phyloP scores from a whole-genome alignment of 176 grass and related monocot genomes.

The Avena sativa region DNA sequence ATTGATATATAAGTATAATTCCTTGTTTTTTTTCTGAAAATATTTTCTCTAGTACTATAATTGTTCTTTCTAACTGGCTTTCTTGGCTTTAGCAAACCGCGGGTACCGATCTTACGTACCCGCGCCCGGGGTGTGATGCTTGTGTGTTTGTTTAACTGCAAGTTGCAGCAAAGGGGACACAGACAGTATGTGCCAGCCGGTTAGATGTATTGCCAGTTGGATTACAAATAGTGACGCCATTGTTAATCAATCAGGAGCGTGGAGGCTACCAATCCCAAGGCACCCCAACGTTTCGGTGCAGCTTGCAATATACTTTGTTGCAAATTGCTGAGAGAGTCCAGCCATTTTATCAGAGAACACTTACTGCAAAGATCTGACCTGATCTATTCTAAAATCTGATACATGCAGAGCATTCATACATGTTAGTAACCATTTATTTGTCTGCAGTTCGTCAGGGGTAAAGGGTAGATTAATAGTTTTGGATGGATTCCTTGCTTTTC shows the following conservation, averaged over 20 bases:
- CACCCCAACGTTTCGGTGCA: constrained; percentile 39
- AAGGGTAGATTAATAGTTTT: not conserved
- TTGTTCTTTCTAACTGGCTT: not conserved
- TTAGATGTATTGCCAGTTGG: constrained; percentile 50
- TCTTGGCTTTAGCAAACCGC: not conserved
- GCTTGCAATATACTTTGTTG: not conserved
- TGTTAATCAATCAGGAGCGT: constrained; percentile 29
- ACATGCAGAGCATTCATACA: not conserved
- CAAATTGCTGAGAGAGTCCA: not conserved
- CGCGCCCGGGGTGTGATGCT: not conserved
- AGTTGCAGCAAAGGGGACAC: constrained; percentile 44
- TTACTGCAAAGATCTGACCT: not conserved
- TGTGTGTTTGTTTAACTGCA: constrained; percentile 41
- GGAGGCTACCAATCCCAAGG: constrained; percentile 57
- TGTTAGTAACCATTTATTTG: too few relatives aligned
- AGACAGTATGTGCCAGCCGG: constrained; percentile 39
- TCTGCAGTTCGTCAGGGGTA: not conserved
- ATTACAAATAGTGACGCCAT: constrained; percentile 38
- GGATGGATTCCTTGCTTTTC: not conserved
- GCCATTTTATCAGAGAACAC: constrained; percentile 17
- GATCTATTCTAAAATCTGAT: constrained; percentile 32
- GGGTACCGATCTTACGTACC: constrained; percentile 12
- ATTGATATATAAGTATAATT: too few relatives aligned
- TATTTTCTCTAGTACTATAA: constrained; percentile 31
- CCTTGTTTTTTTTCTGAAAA: not conserved